A percentile compares a stretch with the other conserved stretches of the same genome.
Evolutionary conservation across 495 filamentous ascomycete species (phyloP).

Genomic region (Daldinia loculata): DNA sequence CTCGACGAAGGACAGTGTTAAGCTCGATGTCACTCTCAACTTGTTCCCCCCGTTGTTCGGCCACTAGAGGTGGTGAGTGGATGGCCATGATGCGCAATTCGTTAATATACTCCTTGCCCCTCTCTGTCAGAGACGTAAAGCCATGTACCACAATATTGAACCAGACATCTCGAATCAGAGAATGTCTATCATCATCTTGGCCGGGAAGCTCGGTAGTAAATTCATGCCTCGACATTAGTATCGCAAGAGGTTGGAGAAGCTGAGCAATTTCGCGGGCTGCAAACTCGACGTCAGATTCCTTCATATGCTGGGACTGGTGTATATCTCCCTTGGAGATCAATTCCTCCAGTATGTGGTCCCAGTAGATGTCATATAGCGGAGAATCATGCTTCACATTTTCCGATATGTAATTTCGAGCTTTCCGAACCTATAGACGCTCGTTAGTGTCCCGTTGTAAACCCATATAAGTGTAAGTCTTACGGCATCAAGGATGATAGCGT

Average conservation of each 20-base stretch:
- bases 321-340: slow-evolving; percentile 90
- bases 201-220: slow-evolving; percentile 49
- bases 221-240: slow-evolving; percentile 70
- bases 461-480: slow-evolving; percentile 60
- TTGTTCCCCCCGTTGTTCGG: slow-evolving; percentile 84
- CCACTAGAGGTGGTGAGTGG: slow-evolving; percentile 82
- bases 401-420: slow-evolving; percentile 81
- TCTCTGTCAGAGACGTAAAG: slow-evolving; percentile 75
- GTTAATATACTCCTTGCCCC: slow-evolving; percentile 70
- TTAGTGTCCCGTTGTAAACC: slow-evolving; percentile 4
- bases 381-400: slow-evolving; percentile 71
- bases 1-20: slow-evolving; percentile 87
- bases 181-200: slow-evolving; percentile 68
- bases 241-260: slow-evolving; percentile 80
- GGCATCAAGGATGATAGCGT: slow-evolving; percentile 65
- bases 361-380: slow-evolving; percentile 76
- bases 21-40: slow-evolving; percentile 95
- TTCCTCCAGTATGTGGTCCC: slow-evolving; percentile 84
- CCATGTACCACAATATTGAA: slow-evolving; percentile 96
- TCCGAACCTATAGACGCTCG: slow-evolving; percentile 62
- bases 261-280: slow-evolving; percentile 85
- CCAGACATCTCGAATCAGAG: slow-evolving; percentile 89
- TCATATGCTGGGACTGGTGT: slow-evolving; percentile 64
- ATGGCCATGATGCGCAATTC: slow-evolving; percentile 84
- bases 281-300: slow-evolving; percentile 76